Evolutionary conservation across 2,329 filamentous ascomycete genomes (phyloP).

Genomic region (Allantophomopsis lycopodina): DNA sequence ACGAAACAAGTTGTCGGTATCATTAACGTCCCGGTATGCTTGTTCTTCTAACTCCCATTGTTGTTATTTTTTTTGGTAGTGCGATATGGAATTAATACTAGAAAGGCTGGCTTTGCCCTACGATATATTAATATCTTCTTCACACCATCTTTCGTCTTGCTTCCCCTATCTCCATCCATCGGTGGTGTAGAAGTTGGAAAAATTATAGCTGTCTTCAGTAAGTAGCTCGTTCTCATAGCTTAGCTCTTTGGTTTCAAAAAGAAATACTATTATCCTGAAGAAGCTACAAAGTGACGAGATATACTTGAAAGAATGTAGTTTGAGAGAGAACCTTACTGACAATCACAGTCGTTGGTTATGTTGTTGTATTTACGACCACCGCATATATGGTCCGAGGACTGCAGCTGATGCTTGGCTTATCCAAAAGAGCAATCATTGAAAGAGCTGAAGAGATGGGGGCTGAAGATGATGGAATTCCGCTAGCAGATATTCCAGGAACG

Average conservation of each 20-base stretch:
- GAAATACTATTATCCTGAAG: no score
- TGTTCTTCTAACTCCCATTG: neutral
- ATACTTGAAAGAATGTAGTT: neutral
- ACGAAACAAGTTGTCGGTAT: conserved; percentile 31
- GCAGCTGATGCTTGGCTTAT: conserved; percentile 33
- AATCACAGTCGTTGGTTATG: conserved; percentile 37
- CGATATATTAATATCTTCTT: conserved; percentile 46
- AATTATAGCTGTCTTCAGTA: conserved; percentile 44
- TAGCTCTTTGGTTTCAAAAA: no score
- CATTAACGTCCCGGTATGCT: conserved; percentile 37
- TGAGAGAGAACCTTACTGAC: neutral
- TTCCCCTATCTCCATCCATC: conserved; percentile 41
- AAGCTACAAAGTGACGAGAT: no score
- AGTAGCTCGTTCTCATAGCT: conserved; percentile 9
- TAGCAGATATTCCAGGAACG: conserved; percentile 17
- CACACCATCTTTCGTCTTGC: conserved; percentile 42
- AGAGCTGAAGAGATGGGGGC: conserved; percentile 34
- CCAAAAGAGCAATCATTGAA: conserved; percentile 35
- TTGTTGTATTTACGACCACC: conserved; percentile 34
- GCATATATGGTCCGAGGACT: conserved; percentile 39
- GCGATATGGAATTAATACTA: neutral
- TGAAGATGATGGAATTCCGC: conserved; percentile 31
- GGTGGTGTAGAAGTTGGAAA: conserved; percentile 39
- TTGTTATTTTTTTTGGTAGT: neutral
- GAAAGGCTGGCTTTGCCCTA: conserved; percentile 40